Evolutionary conservation across 441 rosid species (phyloP).

Genomic region (Capsella rubella): DNA sequence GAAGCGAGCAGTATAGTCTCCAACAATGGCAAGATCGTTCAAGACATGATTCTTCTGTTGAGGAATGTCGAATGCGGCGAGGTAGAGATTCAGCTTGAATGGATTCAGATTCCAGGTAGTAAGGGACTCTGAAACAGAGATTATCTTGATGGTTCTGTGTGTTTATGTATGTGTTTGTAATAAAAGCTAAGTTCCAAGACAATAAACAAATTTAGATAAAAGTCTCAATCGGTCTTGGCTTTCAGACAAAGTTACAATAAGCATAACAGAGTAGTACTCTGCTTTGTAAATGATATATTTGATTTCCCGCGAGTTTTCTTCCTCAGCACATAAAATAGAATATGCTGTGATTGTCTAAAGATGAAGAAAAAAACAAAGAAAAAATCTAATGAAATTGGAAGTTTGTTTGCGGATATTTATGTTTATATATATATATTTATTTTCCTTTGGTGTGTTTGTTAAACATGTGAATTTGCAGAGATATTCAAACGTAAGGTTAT

Average conservation of each 20-base stretch:
- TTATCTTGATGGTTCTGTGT: slow-evolving; percentile 10
- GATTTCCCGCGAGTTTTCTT: slow-evolving; percentile 35
- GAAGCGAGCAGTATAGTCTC: slow-evolving; percentile 57
- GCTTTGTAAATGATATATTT: slow-evolving; percentile 29
- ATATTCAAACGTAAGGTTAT: slow-evolving; percentile 60
- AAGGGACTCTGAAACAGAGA: slow-evolving; percentile 29
- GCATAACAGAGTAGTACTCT: slow-evolving; percentile 33
- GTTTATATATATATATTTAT: neutral
- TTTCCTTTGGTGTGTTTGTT: slow-evolving; percentile 8
- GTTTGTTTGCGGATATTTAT: slow-evolving; percentile 56
- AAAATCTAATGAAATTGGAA: slow-evolving; percentile 50
- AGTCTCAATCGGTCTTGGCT: neutral
- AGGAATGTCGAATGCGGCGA: slow-evolving; percentile 56
- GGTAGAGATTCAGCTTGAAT: slow-evolving; percentile 57
- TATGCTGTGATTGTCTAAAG: slow-evolving; percentile 19
- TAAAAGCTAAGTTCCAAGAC: neutral
- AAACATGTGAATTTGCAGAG: slow-evolving; percentile 39
- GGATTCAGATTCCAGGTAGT: slow-evolving; percentile 55
- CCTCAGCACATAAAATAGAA: slow-evolving; percentile 10
- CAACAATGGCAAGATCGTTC: slow-evolving; percentile 53
- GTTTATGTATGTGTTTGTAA: neutral
- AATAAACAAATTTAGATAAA: too few species aligned
- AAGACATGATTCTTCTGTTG: slow-evolving; percentile 56
- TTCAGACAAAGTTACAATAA: slow-evolving; percentile 2
- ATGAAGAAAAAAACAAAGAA: neutral